Evolutionary conservation across 345 rosid genomes (phyloP), one percentile per base, ranked within the genome.

Genomic region (Luvunga scandens): DNA sequence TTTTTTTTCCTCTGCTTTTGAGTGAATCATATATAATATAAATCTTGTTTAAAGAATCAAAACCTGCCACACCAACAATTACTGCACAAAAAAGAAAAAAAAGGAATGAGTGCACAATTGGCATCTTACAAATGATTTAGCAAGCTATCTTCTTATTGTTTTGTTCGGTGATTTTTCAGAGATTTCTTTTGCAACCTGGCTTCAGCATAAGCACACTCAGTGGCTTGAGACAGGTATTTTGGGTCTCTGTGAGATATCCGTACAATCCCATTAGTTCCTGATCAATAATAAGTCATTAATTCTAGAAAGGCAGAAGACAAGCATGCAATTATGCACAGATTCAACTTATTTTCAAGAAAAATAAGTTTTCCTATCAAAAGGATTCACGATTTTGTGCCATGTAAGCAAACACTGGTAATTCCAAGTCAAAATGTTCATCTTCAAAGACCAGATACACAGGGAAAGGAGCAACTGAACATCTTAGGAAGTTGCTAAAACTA

Each of bases 401-500:
- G 30, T 48, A 45, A 71, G 34, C 25, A 39, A 60, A 75, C 72
- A 39, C 48, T 33, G 69, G 69, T 42, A 30, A 64, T 71, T 45
- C 66, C 6, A 42, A 19, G 78, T 57, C 30, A 38, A 36, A 31
- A 77, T 22, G 69, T 34, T 25, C 65, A 66, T 72, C 69, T 75
- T 66, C 60, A 53, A 48, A 53, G 7, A 53, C 21, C 65, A 67
- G 72, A 82, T 76, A 74, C 77, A 66, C 4, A 25, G 56, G 38
- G 30, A 62, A 33, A 31, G 71, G 31, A 50, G 62, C 77, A 74
- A 45, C 21, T 0, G 31, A 74, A 81, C 39, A 70, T 74, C 60
- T 77, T 75, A 71, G 27, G 42, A 69, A 39, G 80, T 74, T 12
- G 39, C 5, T 60, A 48, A 77, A 59, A 56, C 75, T 80, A 60